These are phyloP conservation scores for Pseudogymnoascus sp. DNA, from an alignment of 2,329 filamentous ascomycete species.

Conservation along the genomic window DNA sequence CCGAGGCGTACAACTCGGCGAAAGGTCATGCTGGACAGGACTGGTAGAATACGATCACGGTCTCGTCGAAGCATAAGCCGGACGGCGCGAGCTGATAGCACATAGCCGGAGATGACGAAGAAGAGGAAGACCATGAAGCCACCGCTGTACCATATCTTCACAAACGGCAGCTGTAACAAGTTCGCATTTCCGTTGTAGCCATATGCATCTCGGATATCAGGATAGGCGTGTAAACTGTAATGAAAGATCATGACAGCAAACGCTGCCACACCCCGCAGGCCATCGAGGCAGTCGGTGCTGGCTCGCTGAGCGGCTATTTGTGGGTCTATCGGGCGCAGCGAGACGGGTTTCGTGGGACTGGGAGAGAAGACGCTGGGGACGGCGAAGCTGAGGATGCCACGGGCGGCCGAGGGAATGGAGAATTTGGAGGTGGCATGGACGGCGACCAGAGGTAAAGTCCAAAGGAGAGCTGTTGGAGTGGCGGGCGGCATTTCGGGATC, in stretches of 20 bases:
- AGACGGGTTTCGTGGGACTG: neutral
- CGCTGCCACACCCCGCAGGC: neutral
- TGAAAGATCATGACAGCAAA: slow-evolving; percentile 3
- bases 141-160: slow-evolving; percentile 32
- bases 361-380: neutral
- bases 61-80: slow-evolving; percentile 34
- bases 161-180: slow-evolving; percentile 36
- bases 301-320: slow-evolving; percentile 5
- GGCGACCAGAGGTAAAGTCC: neutral
- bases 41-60: slow-evolving; percentile 30
- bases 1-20: slow-evolving; percentile 40
- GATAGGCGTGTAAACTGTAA: neutral
- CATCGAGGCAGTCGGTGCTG: slow-evolving; percentile 1
- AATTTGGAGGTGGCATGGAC: neutral
- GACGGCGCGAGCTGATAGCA: slow-evolving; percentile 38
- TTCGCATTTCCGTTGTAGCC: slow-evolving; percentile 29
- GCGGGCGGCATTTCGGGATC: neutral
- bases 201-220: slow-evolving; percentile 15
- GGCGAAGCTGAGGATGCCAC: slow-evolving; percentile 1
- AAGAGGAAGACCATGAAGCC: slow-evolving; percentile 43
- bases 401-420: neutral
- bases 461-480: neutral
- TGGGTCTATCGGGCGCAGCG: neutral
- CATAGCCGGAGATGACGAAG: slow-evolving; percentile 44
- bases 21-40: slow-evolving; percentile 39